These are phyloP conservation scores for Ogataea parapolymorpha DNA, from an alignment of 805 yeast genomes.

Conservation along the genomic window DNA sequence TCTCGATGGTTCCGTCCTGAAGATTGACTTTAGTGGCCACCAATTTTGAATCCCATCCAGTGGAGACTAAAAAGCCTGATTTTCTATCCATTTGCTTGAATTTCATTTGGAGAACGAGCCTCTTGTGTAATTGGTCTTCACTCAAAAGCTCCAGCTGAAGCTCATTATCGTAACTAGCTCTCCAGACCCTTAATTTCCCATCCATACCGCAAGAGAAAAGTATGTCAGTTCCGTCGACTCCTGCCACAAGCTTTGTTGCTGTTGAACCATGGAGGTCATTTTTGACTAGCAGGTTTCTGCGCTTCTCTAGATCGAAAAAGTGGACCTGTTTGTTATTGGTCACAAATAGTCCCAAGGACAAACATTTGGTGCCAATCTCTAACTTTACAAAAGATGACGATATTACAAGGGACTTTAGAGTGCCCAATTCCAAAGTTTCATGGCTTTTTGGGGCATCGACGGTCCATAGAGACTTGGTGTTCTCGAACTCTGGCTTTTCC, in stretches of 20 bases:
- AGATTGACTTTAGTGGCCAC: slow-evolving; percentile 33
- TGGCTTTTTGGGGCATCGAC: slow-evolving; percentile 18
- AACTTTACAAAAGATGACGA: slow-evolving; percentile 18
- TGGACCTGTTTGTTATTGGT: slow-evolving; percentile 27
- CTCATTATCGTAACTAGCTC: slow-evolving; percentile 1
- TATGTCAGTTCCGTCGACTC: slow-evolving; percentile 21
- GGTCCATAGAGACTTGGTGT: slow-evolving; percentile 28
- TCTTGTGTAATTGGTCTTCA: slow-evolving; percentile 28
- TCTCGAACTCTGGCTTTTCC: slow-evolving; percentile 10
- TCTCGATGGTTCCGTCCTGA: slow-evolving; percentile 10
- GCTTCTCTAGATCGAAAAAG: slow-evolving; percentile 24
- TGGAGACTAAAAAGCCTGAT: slow-evolving; percentile 42
- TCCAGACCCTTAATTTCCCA: slow-evolving; percentile 24
- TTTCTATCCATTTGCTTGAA: slow-evolving; percentile 12
- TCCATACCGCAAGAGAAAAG: slow-evolving; percentile 34
- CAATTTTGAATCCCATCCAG: slow-evolving; percentile 58
- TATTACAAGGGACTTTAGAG: slow-evolving; percentile 26
- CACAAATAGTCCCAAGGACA: slow-evolving; percentile 24
- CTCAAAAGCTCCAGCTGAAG: slow-evolving; percentile 6
- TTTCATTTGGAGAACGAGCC: slow-evolving; percentile 28
- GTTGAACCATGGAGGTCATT: slow-evolving; percentile 17
- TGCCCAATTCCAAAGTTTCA: slow-evolving; percentile 13
- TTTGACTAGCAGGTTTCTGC: slow-evolving; percentile 9
- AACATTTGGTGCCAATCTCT: slow-evolving; percentile 1
- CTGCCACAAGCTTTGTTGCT: slow-evolving; percentile 21